Conservation (phyloP, 495 filamentous ascomycete species). For the Hypoxylon cercidicola region DNA sequence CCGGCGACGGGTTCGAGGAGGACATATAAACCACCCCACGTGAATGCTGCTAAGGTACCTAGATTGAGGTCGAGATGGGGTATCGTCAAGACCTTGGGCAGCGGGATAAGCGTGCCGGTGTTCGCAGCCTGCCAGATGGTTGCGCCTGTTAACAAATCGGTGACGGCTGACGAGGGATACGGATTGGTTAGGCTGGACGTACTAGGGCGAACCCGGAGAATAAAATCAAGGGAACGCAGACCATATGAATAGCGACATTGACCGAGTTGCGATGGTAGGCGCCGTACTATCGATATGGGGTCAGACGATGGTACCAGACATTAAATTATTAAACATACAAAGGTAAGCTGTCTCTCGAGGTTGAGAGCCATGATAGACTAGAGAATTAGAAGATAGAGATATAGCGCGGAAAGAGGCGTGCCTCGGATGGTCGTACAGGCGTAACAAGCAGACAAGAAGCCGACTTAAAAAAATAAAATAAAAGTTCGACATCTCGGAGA, state of each 20-base stretch:
- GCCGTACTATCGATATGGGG: constrained; percentile 74
- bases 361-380: constrained; percentile 57
- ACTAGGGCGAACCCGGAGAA: constrained; percentile 84
- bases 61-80: constrained; percentile 83
- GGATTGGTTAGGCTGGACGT: constrained; percentile 42
- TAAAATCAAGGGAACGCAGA: constrained; percentile 86
- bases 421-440: not conserved
- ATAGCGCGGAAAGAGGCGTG: too few species aligned
- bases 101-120: constrained; percentile 72
- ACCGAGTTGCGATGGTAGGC: constrained; percentile 91
- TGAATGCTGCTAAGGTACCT: constrained; percentile 75
- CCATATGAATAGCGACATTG: constrained; percentile 90
- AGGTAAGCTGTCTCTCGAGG: constrained; percentile 61
- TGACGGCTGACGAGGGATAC: not conserved
- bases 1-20: constrained; percentile 95
- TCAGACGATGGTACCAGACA: constrained; percentile 10
- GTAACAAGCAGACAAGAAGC: too few species aligned
- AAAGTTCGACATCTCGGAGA: too few species aligned
- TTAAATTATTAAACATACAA: constrained; percentile 47
- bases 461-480: too few species aligned
- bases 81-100: constrained; percentile 75
- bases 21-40: constrained; percentile 82
- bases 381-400: too few species aligned
- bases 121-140: constrained; percentile 72
- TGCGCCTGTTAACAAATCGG: constrained; percentile 18